Evolutionary conservation across 108 stramenopile genomes (phyloP), one percentile per base, ranked within the genome.

Genomic region (Fragilariopsis cylindrus): DNA sequence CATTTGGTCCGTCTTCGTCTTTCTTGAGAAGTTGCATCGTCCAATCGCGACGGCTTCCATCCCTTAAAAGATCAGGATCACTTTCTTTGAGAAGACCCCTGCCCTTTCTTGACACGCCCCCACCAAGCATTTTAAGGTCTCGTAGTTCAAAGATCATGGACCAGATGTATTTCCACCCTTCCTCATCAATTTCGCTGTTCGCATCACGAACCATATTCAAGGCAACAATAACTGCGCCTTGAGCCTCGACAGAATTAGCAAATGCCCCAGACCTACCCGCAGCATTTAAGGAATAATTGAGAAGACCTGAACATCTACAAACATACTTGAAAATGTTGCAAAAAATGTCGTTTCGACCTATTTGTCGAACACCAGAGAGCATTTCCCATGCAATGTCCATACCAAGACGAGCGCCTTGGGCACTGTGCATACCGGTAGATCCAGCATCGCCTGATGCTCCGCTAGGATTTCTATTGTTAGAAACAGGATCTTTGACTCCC

Each of bases 351-450:
- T 80, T 76, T 13, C 90, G 83, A 44, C 87, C 82, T 19, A 90
- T 60, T 16, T 83, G 77, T 63, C 88, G 81, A 9, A 89, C 87
- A 21, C 94, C 90, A 2, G 80, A 77, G 39, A 95, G 73, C 81
- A 95, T 81, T 57, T 88, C 89, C 62, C 88, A 66, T 5, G 90
- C 84, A 68, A 95, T 82, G 45, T 95, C 94, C 82, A 95, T 90
- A 46, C 90, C 94, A 57, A 95, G 81, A 47, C 91, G 85, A 67
- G 88, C 89, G 46, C 89, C 87, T 76, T 89, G 88, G 12, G 90
- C 74, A 13, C 86, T 82, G 39, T 82, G 74, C 81, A 81, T 88
- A 2, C 72, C 72, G 54, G 11, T 73, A 5, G 68, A 50, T 48
- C 57, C 68, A 58, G 18, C 43, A 65, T 86, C 88, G 44, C 88